phyloP scores from a whole-genome alignment of 2,329 filamentous ascomycete species.

The Aspergillus sp. region DNA sequence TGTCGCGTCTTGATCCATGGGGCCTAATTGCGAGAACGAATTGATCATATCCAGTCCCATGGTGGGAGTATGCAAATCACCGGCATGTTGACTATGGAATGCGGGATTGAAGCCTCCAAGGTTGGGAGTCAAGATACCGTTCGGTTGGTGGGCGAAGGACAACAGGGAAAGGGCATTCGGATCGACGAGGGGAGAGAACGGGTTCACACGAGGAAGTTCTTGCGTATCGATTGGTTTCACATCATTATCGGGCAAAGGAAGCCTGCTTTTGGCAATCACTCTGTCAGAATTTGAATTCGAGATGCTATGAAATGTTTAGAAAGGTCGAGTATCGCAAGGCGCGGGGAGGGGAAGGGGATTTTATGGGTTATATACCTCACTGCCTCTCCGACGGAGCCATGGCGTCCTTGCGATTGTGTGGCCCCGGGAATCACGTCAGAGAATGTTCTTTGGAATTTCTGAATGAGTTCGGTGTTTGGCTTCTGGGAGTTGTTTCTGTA shows the following conservation, averaged over 20 bases:
- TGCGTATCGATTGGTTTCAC: slow-evolving; percentile 63
- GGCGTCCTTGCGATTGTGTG: not conserved
- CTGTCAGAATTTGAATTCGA: not conserved
- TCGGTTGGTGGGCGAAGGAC: slow-evolving; percentile 69
- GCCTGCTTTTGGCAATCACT: slow-evolving; percentile 24
- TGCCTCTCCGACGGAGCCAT: slow-evolving; percentile 9
- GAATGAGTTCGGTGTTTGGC: slow-evolving; percentile 75
- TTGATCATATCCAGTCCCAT: slow-evolving; percentile 69
- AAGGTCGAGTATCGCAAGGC: not conserved
- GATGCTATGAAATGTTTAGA: not conserved
- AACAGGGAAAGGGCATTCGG: slow-evolving; percentile 75
- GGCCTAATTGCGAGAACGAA: slow-evolving; percentile 64
- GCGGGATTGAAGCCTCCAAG: slow-evolving; percentile 69
- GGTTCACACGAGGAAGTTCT: slow-evolving; percentile 69
- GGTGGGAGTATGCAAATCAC: slow-evolving; percentile 78
- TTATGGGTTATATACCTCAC: slow-evolving; percentile 15
- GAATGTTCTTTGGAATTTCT: slow-evolving; percentile 76
- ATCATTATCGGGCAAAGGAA: slow-evolving; percentile 42
- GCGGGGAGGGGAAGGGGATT: not conserved
- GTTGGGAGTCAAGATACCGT: slow-evolving; percentile 82
- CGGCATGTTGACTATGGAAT: slow-evolving; percentile 69
- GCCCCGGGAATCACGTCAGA: slow-evolving; percentile 55
- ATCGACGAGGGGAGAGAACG: slow-evolving; percentile 82
- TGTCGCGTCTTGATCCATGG: slow-evolving; percentile 49
- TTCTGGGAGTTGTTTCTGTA: slow-evolving; percentile 71